Base-by-base conservation (phyloP, 2,329 filamentous ascomycete genomes). In the Sphaerulina vaccinii region DNA sequence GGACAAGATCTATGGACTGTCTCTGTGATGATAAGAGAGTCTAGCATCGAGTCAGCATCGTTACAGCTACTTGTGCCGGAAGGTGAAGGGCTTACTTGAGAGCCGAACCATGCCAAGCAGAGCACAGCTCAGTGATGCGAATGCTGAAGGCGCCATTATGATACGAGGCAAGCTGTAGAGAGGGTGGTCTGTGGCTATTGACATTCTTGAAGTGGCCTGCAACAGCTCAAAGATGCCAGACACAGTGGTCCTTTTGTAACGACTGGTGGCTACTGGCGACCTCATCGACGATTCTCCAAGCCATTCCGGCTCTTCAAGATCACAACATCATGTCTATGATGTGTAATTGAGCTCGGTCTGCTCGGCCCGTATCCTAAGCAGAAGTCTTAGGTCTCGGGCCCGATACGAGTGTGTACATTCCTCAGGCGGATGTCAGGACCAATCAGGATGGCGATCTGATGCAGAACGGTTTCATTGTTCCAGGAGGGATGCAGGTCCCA, bases 351-450 rank as follows among this genome's bases (percentile, higher is more conserved):
- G 11, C n/a, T 11, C n/a, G n/a, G n/a, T n/a, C n/a, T 24, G 22
- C 16, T 41, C 13, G 23, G 15, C 18, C 35, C 36, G 11, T n/a
- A n/a, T n/a, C 18, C 24, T 38, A 10, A 21, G n/a, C 15, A 32
- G 23, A 8, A 18, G 15, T 10, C 16, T 3, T 42, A 13, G 11
- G 11, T 2, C 15, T 33, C 13, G 29, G 41, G 27, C 18, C 44
- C 19, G 35, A 41, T 33, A n/a, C 3, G 8, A 16, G 22, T 33
- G 37, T 33, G 27, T 41, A 38, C 46, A 49, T 49, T 49, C 46
- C 46, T 40, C 46, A 13, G n/a, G 24, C 13, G 32, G 22, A 18
- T 23, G 21, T 10, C 22, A 21, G 43, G 11, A n/a, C 24, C 11
- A 27, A 43, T 7, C 13, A n/a, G 19, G 24, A 33, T 27, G 9